phyloP scores from a whole-genome alignment of 495 filamentous ascomycete genomes.

The Aspergillus steynii region DNA sequence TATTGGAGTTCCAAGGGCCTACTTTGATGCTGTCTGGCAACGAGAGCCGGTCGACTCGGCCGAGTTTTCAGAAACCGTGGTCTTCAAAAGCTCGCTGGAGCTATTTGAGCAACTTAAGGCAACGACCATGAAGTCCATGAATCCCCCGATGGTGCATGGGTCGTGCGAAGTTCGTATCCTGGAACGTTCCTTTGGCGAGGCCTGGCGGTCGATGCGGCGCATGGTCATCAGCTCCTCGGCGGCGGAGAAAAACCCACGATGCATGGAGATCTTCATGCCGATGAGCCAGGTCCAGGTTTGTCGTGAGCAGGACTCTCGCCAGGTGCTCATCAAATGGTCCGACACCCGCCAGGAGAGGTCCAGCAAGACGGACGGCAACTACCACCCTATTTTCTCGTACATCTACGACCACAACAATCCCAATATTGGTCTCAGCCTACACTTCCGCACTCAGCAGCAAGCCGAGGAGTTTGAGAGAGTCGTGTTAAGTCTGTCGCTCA shows the following conservation, averaged over 20 bases:
- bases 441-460: conserved; percentile 28
- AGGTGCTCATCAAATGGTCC: conserved; percentile 43
- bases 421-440: conserved; percentile 34
- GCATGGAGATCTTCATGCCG: conserved; percentile 41
- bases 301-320: conserved; percentile 27
- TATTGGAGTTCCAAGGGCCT: conserved; percentile 36
- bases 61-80: conserved; percentile 34
- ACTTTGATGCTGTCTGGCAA: conserved; percentile 38
- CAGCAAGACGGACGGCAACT: conserved; percentile 36
- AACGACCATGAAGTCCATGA: conserved; percentile 35
- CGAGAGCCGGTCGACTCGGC: conserved; percentile 39
- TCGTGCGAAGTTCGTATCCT: conserved; percentile 45
- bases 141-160: conserved; percentile 26
- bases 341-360: conserved; percentile 39
- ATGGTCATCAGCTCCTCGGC: conserved; percentile 44
- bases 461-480: conserved; percentile 36
- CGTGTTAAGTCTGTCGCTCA: conserved; percentile 26
- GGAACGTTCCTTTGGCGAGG: conserved; percentile 37
- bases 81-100: conserved; percentile 40
- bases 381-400: conserved; percentile 36
- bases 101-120: conserved; percentile 34
- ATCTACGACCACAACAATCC: conserved; percentile 38
- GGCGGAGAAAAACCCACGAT: conserved; percentile 33
- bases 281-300: conserved; percentile 37
- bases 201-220: conserved; percentile 40